Percentiles rank a stretch among this genome's conserved stretches.
These are phyloP conservation scores for Penicillium riverlandense DNA, from an alignment of 495 filamentous ascomycete species.

Conservation along the genomic window DNA sequence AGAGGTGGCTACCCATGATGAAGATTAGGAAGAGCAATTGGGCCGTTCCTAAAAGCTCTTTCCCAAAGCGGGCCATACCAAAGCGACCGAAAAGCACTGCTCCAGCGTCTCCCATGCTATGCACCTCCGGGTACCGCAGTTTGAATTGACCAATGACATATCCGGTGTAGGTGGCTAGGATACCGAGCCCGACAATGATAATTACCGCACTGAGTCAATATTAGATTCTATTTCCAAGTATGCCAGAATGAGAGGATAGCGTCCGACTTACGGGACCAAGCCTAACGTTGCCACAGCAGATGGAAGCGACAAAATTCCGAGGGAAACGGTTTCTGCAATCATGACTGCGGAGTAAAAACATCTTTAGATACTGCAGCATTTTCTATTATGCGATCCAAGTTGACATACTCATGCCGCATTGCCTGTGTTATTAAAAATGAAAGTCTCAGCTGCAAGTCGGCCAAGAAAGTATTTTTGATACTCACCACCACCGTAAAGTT, in stretches of 20 bases:
- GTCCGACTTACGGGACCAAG: conserved; percentile 32
- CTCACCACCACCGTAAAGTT: conserved; percentile 29
- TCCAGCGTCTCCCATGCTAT: conserved; percentile 61
- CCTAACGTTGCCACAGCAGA: conserved; percentile 50
- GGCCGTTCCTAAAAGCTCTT: conserved; percentile 51
- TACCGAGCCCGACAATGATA: conserved; percentile 48
- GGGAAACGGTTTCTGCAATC: conserved; percentile 58
- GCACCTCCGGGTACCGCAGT: conserved; percentile 34
- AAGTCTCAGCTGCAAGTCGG: background rate
- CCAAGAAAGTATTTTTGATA: background rate
- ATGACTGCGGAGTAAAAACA: conserved; percentile 26
- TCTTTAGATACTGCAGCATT: background rate
- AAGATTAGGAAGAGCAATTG: conserved; percentile 62
- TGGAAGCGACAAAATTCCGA: conserved; percentile 56
- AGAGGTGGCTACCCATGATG: conserved; percentile 63
- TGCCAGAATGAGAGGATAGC: background rate
- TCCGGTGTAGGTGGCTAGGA: conserved; percentile 45
- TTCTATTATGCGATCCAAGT: background rate
- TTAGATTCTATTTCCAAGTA: background rate
- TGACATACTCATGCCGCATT: conserved; percentile 19
- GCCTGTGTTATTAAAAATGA: conserved; percentile 1
- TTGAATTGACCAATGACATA: conserved; percentile 23
- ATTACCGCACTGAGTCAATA: conserved; percentile 25
- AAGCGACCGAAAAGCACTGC: conserved; percentile 51
- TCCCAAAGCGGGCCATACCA: conserved; percentile 51